Conservation (phyloP, 179 eudicot species). For the Vitellaria paradoxa region DNA sequence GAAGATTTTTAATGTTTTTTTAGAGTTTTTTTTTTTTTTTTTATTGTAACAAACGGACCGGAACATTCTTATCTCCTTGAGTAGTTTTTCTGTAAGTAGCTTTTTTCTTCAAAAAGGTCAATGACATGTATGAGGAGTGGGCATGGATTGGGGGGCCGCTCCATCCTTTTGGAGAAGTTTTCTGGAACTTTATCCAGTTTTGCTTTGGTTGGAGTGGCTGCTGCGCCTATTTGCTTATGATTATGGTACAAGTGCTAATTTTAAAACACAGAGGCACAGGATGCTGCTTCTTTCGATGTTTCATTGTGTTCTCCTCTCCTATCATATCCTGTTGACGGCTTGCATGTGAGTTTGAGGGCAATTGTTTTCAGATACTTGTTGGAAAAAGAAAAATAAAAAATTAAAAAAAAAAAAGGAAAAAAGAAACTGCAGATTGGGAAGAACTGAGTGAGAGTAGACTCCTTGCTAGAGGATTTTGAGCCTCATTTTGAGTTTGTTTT, state of each 20-base stretch:
- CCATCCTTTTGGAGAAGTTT: constrained; percentile 16
- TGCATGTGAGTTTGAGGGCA: too few relatives aligned
- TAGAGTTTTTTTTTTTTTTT: too few relatives aligned
- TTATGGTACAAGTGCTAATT: background rate
- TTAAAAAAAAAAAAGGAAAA: too few relatives aligned
- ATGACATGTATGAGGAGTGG: background rate
- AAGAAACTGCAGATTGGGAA: too few relatives aligned
- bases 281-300: background rate
- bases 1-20: too few relatives aligned
- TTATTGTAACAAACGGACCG: too few relatives aligned
- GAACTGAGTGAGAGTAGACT: too few relatives aligned
- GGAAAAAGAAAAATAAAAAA: too few relatives aligned
- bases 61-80: constrained; percentile 2
- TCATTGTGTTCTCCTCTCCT: background rate
- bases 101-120: background rate
- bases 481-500: too few relatives aligned
- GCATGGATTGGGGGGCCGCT: constrained; percentile 5
- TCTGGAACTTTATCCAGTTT: constrained; percentile 12
- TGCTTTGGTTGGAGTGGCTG: constrained; percentile 13
- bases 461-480: too few relatives aligned
- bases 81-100: constrained; percentile 10
- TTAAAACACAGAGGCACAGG: background rate
- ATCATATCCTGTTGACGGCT: background rate
- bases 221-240: constrained; percentile 6
- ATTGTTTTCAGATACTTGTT: too few relatives aligned